Evolutionary conservation across 192 early-diverging fungal genomes (phyloP), one percentile per base, ranked within the genome.

Genomic region (Coemansia sp.): DNA sequence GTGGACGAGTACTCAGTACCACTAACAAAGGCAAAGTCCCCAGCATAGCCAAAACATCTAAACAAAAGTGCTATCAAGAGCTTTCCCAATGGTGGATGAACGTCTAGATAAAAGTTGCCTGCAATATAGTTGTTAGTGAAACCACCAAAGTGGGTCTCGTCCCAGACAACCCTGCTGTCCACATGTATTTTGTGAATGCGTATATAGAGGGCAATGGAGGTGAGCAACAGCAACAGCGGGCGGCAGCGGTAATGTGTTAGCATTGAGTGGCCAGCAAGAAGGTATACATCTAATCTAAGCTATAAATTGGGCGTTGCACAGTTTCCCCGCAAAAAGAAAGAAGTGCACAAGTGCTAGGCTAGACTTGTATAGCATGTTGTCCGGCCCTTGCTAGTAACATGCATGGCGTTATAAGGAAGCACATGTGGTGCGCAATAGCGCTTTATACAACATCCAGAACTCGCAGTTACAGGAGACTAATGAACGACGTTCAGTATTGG

Each of bases 121-220:
- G 93, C 91, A 27, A 96, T 74, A 78, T 98, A 98, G 73, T 91
- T 85, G 23, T 90, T 89, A 21, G 89, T 95, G 76, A 98, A 98
- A 83, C 94, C 93, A 59, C 95, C 95, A 84, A 97, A 97, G 61
- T 97, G 95, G 6, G 95, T 94, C 73, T 97, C 96, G 76, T 98
- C 95, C 90, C 90, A 92, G 31, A 88, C 84, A 10, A 92, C 90
- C 50, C 82, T 62, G 57, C 79, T 62, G 14, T 88, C 83, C 6
- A 61, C 54, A 42, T 72, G 76, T 54, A 92, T 86, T 36, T 81
- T 62, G 69, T 85, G 79, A 62, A 86, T 80, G 24, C 76, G 68
- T 31, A 64, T 25, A 20, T 31, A 29, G 17, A 76, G 33, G 0
- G 68, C 59, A 20, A 67, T 0, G 8, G 5, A 39, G 4, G 67